Evolutionary conservation across 2,329 filamentous ascomycete species (phyloP).

Genomic region (Colletotrichum melonis): DNA sequence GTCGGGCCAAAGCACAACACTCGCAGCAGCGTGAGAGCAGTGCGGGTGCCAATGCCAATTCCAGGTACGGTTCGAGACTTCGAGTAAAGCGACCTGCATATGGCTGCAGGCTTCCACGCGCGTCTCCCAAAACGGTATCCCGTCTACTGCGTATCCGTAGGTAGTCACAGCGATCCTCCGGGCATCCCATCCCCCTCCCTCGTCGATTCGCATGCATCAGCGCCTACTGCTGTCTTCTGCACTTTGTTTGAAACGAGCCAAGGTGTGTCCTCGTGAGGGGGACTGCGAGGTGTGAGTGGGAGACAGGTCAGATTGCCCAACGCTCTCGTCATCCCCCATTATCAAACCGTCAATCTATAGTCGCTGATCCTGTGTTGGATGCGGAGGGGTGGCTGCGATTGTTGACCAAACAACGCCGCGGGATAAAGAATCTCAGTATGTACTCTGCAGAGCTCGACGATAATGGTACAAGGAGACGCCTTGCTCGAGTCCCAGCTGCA

Average conservation of each 20-base stretch:
- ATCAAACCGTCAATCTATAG: not conserved
- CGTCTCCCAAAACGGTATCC: slow-evolving; percentile 22
- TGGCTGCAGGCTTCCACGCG: slow-evolving; percentile 23
- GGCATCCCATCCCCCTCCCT: not conserved
- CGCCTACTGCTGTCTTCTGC: slow-evolving; percentile 1
- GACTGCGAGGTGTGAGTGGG: not conserved
- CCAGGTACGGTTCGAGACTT: slow-evolving; percentile 12
- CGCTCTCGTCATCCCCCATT: slow-evolving; percentile 5
- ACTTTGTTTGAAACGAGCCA: slow-evolving; percentile 30
- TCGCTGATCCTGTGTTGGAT: not conserved
- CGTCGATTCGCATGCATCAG: slow-evolving; percentile 3
- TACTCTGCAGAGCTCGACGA: not conserved
- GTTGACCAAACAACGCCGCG: not conserved
- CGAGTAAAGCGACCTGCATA: slow-evolving; percentile 20
- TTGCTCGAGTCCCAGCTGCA: not conserved
- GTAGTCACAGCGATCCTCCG: not conserved
- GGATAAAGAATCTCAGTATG: not conserved
- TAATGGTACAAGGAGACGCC: not conserved
- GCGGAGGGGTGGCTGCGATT: not conserved
- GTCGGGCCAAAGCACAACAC: slow-evolving; percentile 2
- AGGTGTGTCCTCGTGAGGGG: not conserved
- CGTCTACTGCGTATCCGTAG: not conserved
- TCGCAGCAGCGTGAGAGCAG: not conserved
- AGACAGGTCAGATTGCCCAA: not conserved
- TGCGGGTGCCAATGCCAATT: slow-evolving; percentile 3